A percentile compares a stretch with the other conserved stretches of the same genome.
phyloP scores from a whole-genome alignment of 495 filamentous ascomycete genomes.

The Lepidopterella palustris region DNA sequence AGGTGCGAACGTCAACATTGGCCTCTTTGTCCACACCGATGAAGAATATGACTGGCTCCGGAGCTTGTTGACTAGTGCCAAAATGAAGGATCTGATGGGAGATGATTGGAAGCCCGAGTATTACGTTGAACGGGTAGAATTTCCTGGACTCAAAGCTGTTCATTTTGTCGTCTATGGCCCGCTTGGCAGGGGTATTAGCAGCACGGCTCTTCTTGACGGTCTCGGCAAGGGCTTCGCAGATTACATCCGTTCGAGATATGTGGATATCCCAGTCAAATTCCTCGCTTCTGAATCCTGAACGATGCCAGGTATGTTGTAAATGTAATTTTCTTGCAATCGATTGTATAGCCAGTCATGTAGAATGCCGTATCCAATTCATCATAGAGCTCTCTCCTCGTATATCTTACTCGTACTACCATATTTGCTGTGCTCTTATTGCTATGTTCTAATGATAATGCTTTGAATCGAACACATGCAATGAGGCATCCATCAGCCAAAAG shows the following conservation, averaged over 20 bases:
- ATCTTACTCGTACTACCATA: too few relatives aligned
- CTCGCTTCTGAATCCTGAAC: too few relatives aligned
- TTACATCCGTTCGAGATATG: slow-evolving; percentile 22
- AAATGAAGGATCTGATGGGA: slow-evolving; percentile 29
- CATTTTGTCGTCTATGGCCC: slow-evolving; percentile 31
- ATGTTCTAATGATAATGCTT: too few relatives aligned
- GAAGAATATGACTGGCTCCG: slow-evolving; percentile 32
- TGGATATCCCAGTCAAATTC: slow-evolving; percentile 19
- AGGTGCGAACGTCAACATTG: slow-evolving; percentile 30
- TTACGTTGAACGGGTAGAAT: slow-evolving; percentile 27
- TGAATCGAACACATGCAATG: too few relatives aligned
- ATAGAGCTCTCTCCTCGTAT: too few relatives aligned
- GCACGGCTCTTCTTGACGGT: slow-evolving; percentile 17
- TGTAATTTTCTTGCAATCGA: too few relatives aligned
- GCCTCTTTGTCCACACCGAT: slow-evolving; percentile 23
- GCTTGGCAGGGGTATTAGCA: slow-evolving; percentile 26
- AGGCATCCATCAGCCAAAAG: too few relatives aligned
- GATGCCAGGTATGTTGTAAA: too few relatives aligned
- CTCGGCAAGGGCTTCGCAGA: slow-evolving; percentile 32
- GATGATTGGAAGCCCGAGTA: slow-evolving; percentile 8
- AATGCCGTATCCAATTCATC: too few relatives aligned
- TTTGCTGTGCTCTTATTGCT: too few relatives aligned
- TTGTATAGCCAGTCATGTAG: too few relatives aligned
- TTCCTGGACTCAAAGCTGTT: slow-evolving; percentile 26
- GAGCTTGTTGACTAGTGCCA: slow-evolving; percentile 22